Percentiles rank a stretch among this genome's conserved stretches.
phyloP scores from a whole-genome alignment of 73 alveolate species.

The Paraurostyla sp. region DNA sequence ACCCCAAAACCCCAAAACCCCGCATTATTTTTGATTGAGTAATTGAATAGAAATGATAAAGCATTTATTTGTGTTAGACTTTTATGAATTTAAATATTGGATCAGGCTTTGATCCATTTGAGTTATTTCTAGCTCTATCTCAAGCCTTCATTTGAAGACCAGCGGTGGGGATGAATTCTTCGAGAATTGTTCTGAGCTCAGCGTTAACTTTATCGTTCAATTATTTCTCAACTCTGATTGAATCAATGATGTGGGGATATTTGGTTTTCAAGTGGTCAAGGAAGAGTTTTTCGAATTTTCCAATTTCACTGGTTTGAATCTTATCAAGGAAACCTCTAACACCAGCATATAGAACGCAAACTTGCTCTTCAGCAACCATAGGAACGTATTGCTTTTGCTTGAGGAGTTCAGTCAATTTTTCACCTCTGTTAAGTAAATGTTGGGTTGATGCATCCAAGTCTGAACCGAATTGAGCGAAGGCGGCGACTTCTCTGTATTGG shows the following conservation, averaged over 20 bases:
- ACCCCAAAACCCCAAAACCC: too few species aligned
- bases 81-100: too few species aligned
- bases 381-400: slow-evolving; percentile 95
- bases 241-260: slow-evolving; percentile 83
- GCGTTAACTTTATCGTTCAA: slow-evolving; percentile 72
- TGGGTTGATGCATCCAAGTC: slow-evolving; percentile 98
- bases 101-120: too few species aligned
- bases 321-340: slow-evolving; percentile 96
- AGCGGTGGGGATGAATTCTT: slow-evolving; percentile 83
- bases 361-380: slow-evolving; percentile 96
- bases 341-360: slow-evolving; percentile 96
- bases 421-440: slow-evolving; percentile 96
- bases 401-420: slow-evolving; percentile 88
- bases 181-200: slow-evolving; percentile 79
- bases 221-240: slow-evolving; percentile 69
- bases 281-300: slow-evolving; percentile 88
- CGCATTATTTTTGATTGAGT: too few species aligned
- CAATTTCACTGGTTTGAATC: slow-evolving; percentile 87
- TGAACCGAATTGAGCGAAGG: slow-evolving; percentile 98
- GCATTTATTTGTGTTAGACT: too few species aligned
- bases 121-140: too few species aligned
- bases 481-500: slow-evolving; percentile 98
- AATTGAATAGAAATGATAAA: too few species aligned
- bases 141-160: slow-evolving; percentile 61
- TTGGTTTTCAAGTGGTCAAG: slow-evolving; percentile 81